These are phyloP conservation scores for Paraphoma chrysanthemicola DNA, from an alignment of 2,329 filamentous ascomycete genomes.

Conservation along the genomic window DNA sequence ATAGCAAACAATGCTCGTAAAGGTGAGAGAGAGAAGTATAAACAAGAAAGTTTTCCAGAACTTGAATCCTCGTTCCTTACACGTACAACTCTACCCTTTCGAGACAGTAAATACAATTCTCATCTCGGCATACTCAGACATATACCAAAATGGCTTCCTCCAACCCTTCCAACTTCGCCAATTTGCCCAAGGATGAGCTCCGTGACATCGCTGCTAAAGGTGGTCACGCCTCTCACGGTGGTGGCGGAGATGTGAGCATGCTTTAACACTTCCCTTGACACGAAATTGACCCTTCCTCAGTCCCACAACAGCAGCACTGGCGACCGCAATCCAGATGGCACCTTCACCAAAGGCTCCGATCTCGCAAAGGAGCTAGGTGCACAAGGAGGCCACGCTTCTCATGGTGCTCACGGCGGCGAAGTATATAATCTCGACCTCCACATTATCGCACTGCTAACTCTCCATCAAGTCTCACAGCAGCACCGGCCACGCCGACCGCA, in stretches of 20 bases:
- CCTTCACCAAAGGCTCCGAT: slow-evolving; percentile 47
- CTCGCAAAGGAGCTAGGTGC: slow-evolving; percentile 39
- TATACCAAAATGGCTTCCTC: slow-evolving; percentile 43
- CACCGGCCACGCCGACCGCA: slow-evolving; percentile 36
- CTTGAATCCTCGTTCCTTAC: neutral
- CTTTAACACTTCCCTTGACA: neutral
- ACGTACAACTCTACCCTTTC: neutral
- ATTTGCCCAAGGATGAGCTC: slow-evolving; percentile 59
- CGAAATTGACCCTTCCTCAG: neutral
- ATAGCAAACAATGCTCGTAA: slow-evolving; percentile 16
- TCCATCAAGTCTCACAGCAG: slow-evolving; percentile 3
- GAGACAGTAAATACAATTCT: too few species aligned
- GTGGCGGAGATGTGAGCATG: slow-evolving; percentile 6
- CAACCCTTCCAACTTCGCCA: slow-evolving; percentile 62
- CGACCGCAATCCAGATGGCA: slow-evolving; percentile 48
- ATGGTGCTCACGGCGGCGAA: slow-evolving; percentile 3
- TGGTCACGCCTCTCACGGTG: slow-evolving; percentile 51
- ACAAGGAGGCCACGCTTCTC: slow-evolving; percentile 3
- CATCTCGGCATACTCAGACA: too few species aligned
- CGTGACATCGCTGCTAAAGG: slow-evolving; percentile 58
- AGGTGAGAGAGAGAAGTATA: slow-evolving; percentile 12
- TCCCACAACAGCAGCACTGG: slow-evolving; percentile 15
- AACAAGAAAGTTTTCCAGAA: slow-evolving; percentile 2
- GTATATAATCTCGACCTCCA: neutral
- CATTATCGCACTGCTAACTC: neutral